Base-by-base conservation (phyloP, 2,329 filamentous ascomycete species). In the Fusarium papillatum region DNA sequence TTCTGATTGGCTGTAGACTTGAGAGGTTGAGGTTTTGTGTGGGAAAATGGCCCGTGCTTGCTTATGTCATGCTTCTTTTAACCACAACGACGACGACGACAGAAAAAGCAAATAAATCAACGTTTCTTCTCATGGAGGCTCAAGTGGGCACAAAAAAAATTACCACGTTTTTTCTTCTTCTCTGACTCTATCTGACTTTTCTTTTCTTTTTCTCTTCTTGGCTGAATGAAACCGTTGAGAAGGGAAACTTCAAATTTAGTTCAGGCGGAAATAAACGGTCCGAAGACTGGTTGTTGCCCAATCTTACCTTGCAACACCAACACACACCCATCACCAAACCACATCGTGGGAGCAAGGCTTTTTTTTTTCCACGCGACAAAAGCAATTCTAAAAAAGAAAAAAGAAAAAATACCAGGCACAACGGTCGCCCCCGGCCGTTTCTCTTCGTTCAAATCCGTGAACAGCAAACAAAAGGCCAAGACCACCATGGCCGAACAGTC, bases 1-100 rank as follows among this genome's bases (percentile, higher is more conserved):
- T 74, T 76, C 80, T 84, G 83, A 85, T 85, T 85, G 84, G 84
- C 80, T 82, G 67, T 66, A 66, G 62, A 50, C 68, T 24, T 39
- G 48, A 64, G 69, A 64, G 34, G 67, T 73, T 69, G 74, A 76
- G 79, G 74, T 80, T 80, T 80, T 68, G 74, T 39, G n/a, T 16
- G 19, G 16, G 14, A 31, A 53, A 53, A 13, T 31, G 26, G 11
- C 19, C 50, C 13, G 19, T 57, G 16, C 29, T 2, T 72, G 79
- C 64, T 80, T 80, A 80, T 77, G 78, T 80, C 75, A 80, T 78
- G 70, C 60, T 39, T 29, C 14, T 5, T 19, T 11, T 16, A 76
- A 75, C 69, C 34, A 34, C 60, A 41, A 75, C 38, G n/a, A 50
- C 24, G n/a, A 50, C 22, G 64, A 29, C 48, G 26, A 53, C 26